phyloP scores from a whole-genome alignment of 139 green algal species.

The Chlorella sp. region DNA sequence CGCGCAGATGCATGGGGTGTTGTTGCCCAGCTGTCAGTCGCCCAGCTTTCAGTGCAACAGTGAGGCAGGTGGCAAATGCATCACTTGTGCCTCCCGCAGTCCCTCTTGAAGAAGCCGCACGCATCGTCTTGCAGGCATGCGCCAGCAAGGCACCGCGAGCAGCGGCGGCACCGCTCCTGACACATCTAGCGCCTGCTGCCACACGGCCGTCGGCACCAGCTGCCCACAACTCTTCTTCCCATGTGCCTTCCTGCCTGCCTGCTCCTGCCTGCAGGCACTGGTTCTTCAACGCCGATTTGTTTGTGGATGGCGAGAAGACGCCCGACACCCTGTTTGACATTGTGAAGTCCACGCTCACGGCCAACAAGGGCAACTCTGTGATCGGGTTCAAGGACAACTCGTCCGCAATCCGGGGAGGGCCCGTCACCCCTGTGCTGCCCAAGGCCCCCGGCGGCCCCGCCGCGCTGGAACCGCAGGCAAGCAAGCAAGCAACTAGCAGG shows the following conservation, averaged over 20 bases:
- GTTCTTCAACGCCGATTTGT: slow-evolving; percentile 93
- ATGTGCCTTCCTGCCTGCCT: neutral
- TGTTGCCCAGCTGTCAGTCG: neutral
- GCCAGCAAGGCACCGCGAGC: neutral
- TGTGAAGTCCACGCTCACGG: slow-evolving; percentile 82
- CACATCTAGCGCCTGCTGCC: no score
- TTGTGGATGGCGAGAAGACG: slow-evolving; percentile 85
- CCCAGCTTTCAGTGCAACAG: neutral
- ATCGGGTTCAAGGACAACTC: slow-evolving; percentile 99
- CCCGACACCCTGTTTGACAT: slow-evolving; percentile 82
- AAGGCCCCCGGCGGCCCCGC: slow-evolving; percentile 71
- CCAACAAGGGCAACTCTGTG: slow-evolving; percentile 89
- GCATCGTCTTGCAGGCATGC: no score
- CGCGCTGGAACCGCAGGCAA: slow-evolving; percentile 64
- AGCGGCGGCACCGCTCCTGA: neutral
- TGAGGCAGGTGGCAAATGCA: neutral
- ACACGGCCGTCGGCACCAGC: neutral
- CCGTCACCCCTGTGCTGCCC: slow-evolving; percentile 84
- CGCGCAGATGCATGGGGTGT: no score
- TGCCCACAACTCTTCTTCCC: no score
- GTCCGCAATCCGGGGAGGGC: slow-evolving; percentile 80
- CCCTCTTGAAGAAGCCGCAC: no score
- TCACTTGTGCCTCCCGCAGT: no score
- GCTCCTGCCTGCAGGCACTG: slow-evolving; percentile 73
- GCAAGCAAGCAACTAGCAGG: neutral